Evolutionary conservation across 768 basidiomycete species (phyloP).

Genomic region (Leccinum fibrillosum): DNA sequence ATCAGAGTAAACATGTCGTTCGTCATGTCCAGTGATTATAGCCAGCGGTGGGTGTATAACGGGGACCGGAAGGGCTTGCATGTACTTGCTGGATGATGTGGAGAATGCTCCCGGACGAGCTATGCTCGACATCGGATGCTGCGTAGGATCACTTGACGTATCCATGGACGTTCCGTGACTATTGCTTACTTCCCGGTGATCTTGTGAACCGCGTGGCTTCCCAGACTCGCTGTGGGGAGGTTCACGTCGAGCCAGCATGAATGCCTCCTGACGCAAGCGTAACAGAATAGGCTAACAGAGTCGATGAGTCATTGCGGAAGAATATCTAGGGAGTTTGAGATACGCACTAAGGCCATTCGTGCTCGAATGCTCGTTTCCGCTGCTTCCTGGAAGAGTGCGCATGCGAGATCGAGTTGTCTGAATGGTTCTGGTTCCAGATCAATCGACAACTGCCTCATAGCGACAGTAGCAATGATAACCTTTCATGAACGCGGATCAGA

Average conservation of each 20-base stretch:
- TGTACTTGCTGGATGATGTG: neutral
- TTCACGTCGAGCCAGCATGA: constrained; percentile 26
- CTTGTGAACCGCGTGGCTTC: constrained; percentile 6
- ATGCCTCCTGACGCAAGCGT: constrained; percentile 42
- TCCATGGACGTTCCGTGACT: constrained; percentile 32
- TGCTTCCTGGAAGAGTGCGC: constrained; percentile 41
- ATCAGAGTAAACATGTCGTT: constrained; percentile 32
- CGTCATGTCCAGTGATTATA: neutral
- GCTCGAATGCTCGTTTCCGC: constrained; percentile 48
- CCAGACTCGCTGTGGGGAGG: constrained; percentile 8
- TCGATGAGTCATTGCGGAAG: neutral
- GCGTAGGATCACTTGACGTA: neutral
- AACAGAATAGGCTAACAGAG: constrained; percentile 42
- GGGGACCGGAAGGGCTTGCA: neutral
- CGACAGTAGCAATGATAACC: constrained; percentile 55
- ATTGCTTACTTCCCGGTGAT: constrained; percentile 34
- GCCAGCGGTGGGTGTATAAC: neutral
- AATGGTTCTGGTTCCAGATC: constrained; percentile 46
- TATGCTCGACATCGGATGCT: neutral
- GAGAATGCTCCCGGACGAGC: neutral
- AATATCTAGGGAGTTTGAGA: neutral
- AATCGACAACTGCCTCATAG: constrained; percentile 42
- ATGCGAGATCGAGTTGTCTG: constrained; percentile 45
- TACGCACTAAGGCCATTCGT: constrained; percentile 42
- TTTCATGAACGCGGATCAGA: constrained; percentile 16